Evolutionary conservation across 352 stramenopile genomes (phyloP), one percentile per base, ranked within the genome.

Genomic region (Phytopythium helicoides): DNA sequence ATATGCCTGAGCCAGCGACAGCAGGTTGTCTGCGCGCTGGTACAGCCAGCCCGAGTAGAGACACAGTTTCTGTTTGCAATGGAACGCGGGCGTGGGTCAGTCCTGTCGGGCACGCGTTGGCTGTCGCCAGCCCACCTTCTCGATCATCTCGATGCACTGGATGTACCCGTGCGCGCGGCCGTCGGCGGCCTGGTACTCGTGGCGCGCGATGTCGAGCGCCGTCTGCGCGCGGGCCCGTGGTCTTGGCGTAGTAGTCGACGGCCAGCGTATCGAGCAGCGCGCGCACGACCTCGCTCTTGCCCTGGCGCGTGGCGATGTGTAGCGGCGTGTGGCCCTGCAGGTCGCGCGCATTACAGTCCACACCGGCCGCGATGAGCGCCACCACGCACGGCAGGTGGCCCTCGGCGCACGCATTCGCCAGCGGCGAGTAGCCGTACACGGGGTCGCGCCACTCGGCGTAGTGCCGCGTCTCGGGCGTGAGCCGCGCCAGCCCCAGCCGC

Each of bases 11-110:
- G 80, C 74, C 54, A 89, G 68, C 8, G 85, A 95, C 26, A 92
- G 56, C 44, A 93, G 58, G 44, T 91, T 95, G 56, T 95, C 85
- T 3, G 81, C 62, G 54, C 83, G 77, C 64, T 90, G 75, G 64
- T 92, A 82, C 10, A 95, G 50, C 85, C 85, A 95, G 0, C 81
- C 82, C 12, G 81, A 87, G 69, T 90, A 89, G 9, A 93, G 55
- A 39, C 78, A 91, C 0, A 91, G 62, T 82, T 87, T 88, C 80
- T 93, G 26, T 33, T 33, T 5, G 5, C 7, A 50, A 25, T 50
- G 31, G 1, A 35, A 47, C 34, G 36, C 31, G 51, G 7, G 9
- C 38, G 16, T n/a, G 18, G 37, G 48, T 16, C 12, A 34, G 3
- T 12, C 10, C n/a, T 6, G 7, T 46, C 1, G 19, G 2, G n/a